These are phyloP conservation scores for Leptographium flavum DNA, from an alignment of 2,329 filamentous ascomycete species.

Conservation along the genomic window DNA sequence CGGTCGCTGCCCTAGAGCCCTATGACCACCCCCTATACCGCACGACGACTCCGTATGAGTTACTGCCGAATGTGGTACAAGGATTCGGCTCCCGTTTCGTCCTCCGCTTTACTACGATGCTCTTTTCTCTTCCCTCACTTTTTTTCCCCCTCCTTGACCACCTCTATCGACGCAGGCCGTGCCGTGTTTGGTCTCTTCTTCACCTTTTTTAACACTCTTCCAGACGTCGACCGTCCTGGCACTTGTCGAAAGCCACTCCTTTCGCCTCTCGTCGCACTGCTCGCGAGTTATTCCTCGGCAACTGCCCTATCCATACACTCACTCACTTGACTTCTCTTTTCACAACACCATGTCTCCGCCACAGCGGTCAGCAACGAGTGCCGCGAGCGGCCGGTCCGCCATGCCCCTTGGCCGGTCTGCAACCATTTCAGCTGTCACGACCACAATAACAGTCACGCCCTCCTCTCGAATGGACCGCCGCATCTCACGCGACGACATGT, in stretches of 20 bases:
- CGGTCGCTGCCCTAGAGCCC: too few species aligned
- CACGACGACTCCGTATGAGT: too few species aligned
- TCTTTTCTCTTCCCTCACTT: background rate
- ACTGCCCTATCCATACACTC: background rate
- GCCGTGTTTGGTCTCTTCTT: conserved; percentile 23
- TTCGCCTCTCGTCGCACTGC: background rate
- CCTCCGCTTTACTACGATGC: background rate
- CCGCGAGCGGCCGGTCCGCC: background rate
- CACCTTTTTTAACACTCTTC: too few species aligned
- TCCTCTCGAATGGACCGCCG: background rate
- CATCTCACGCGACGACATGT: background rate
- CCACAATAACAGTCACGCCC: background rate
- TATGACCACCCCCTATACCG: too few species aligned
- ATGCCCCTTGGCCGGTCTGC: background rate
- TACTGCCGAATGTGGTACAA: too few species aligned
- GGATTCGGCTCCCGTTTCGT: background rate
- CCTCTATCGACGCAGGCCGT: background rate
- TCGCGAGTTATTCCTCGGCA: conserved; percentile 10
- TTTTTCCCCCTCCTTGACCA: background rate
- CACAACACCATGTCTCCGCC: conserved; percentile 9
- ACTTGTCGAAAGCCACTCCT: conserved; percentile 18
- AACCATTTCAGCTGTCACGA: background rate
- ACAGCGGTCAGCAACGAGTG: background rate
- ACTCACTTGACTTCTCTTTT: background rate
- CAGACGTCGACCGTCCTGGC: conserved; percentile 16